These are phyloP conservation scores for Suillus sp. DNA, from an alignment of 768 basidiomycete species.

Conservation along the genomic window DNA sequence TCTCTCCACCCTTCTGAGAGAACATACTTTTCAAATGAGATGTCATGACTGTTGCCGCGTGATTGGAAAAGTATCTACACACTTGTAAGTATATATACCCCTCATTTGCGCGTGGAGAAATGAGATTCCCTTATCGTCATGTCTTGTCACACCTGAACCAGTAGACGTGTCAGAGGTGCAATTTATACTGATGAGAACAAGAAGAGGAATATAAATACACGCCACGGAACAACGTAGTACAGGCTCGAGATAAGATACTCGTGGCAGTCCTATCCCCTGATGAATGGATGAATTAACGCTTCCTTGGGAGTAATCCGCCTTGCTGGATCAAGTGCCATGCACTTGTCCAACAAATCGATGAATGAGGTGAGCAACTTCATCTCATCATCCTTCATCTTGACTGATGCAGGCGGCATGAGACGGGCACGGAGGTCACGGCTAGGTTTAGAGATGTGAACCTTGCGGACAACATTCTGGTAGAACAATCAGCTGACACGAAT, in stretches of 20 bases:
- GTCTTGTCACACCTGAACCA: conserved; percentile 15
- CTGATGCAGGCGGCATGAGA: conserved; percentile 75
- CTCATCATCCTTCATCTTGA: conserved; percentile 89
- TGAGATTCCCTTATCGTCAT: conserved; percentile 2
- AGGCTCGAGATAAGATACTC: conserved; percentile 7
- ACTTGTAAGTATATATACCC: conserved; percentile 10
- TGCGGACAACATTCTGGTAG: conserved; percentile 75
- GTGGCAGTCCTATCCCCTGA: conserved; percentile 50
- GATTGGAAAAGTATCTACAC: conserved; percentile 5
- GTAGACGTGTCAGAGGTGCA: conserved; percentile 19
- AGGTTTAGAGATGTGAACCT: conserved; percentile 83
- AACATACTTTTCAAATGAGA: conserved; percentile 20
- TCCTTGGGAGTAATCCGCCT: conserved; percentile 90
- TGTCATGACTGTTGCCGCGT: conserved; percentile 17
- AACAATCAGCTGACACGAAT: conserved; percentile 23
- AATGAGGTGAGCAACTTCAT: conserved; percentile 76
- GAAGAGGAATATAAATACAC: conserved; percentile 29
- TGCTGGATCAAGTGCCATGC: conserved; percentile 82
- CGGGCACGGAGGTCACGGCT: conserved; percentile 78
- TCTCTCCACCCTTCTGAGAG: conserved; percentile 16
- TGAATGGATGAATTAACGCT: conserved; percentile 84
- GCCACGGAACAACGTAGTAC: conserved; percentile 18
- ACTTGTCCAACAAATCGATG: conserved; percentile 90
- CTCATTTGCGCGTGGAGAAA: not conserved
- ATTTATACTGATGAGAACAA: conserved; percentile 12